Base-by-base conservation (phyloP, 176 grass and related monocot genomes). In the Rhynchospora breviuscula region DNA sequence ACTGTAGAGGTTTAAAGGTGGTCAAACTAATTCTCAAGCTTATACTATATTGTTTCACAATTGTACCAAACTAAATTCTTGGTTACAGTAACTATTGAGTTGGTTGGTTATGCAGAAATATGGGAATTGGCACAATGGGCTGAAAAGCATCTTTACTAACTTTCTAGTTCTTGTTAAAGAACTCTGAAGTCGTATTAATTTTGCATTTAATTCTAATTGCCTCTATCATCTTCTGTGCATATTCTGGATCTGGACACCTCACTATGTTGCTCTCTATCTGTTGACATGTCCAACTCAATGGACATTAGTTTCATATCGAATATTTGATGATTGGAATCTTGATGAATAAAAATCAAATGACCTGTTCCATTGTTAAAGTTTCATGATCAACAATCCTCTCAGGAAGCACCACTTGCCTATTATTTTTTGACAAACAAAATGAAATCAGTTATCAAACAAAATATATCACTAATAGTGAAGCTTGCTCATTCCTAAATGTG, bases 181-280 rank as follows among this genome's bases (percentile, higher is more conserved):
- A 26, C 47, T 73, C 49, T 77, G 73, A 77, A 70, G 7, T 46
- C 45, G 35, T 70, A 45, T 70, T 45, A 29, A 29, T 29, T 29
- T 29, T 29, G 26, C 26, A 29, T 1, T 29, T 29, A 29, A 29
- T 29, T 29, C 26, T 29, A 75, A 99, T 96, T 81, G 93, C 91
- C 86, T 90, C 86, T 23, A 99, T 96, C 97, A 99, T 99, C 85
- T 99, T 99, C 69, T 93, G 79, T 74, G 93, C 97, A 85, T 96
- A 99, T 85, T 95, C 91, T 92, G 86, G 89, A 93, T 96, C 84
- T 60, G 97, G 93, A 79, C 97, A 99, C 87, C 97, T 95, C 44
- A 88, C 88, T 49, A 99, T 99, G 74, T 99, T 99, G 85, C 93
- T 99, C 67, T 99, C 97, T 88, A 95, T 92, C 97, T 96, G 97